A percentile compares a stretch with the other conserved stretches of the same genome.
Evolutionary conservation across 2,329 filamentous ascomycete species (phyloP).

Genomic region (Stagonosporopsis rhizophila): DNA sequence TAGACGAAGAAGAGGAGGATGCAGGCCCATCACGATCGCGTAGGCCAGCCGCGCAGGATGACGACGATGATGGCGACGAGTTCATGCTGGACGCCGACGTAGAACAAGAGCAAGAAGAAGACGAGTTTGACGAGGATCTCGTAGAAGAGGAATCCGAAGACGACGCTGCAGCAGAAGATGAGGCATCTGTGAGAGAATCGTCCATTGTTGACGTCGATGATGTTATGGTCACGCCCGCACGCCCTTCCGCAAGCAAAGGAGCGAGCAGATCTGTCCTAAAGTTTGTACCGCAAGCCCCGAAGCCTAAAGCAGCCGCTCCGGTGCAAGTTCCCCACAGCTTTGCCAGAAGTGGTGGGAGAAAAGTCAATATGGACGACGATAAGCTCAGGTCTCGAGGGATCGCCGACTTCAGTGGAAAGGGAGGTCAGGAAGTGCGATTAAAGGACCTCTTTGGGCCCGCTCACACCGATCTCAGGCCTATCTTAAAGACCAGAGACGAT

Average conservation of each 20-base stretch:
- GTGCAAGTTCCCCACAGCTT: conserved; percentile 22
- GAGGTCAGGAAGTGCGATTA: conserved; percentile 51
- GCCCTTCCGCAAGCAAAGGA: conserved; percentile 11
- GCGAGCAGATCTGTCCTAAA: background rate
- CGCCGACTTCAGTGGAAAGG: conserved; percentile 40
- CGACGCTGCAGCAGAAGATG: conserved; percentile 27
- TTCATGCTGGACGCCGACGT: conserved; percentile 36
- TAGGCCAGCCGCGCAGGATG: conserved; percentile 17
- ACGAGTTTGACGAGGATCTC: conserved; percentile 47
- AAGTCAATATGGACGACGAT: conserved; percentile 23
- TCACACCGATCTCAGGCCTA: conserved; percentile 57
- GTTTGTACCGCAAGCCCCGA: background rate
- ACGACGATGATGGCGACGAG: conserved; percentile 34
- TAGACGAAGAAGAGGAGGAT: conserved; percentile 28
- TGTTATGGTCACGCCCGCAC: conserved; percentile 1
- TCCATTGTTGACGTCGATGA: conserved; percentile 24
- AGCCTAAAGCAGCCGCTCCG: background rate
- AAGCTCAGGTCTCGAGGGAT: conserved; percentile 37
- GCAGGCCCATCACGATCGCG: conserved; percentile 17
- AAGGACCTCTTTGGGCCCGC: conserved; percentile 60
- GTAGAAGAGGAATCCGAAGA: conserved; percentile 31
- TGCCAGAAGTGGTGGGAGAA: conserved; percentile 23
- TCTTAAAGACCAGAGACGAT: conserved; percentile 57
- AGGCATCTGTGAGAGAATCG: conserved; percentile 13
- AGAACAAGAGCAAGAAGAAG: conserved; percentile 34